phyloP scores from a whole-genome alignment of 306 rosid genomes.

The Hippophae tibetana region DNA sequence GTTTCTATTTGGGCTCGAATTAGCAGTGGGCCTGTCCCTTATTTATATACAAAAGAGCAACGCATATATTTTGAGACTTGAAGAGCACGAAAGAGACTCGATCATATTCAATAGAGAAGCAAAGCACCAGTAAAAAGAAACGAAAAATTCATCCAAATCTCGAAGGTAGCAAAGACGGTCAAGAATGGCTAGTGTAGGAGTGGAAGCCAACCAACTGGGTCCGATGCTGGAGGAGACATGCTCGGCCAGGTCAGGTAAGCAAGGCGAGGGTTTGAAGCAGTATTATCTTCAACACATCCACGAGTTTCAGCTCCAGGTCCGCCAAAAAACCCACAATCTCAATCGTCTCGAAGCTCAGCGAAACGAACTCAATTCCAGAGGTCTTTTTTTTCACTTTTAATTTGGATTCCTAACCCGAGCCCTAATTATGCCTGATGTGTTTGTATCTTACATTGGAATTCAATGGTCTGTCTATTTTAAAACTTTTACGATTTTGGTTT shows the following conservation, averaged over 20 bases:
- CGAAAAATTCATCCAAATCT: neutral
- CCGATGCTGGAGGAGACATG: slow-evolving; percentile 53
- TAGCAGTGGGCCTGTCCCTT: too few species aligned
- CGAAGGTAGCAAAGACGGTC: neutral
- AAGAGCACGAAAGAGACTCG: too few species aligned
- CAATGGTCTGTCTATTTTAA: too few species aligned
- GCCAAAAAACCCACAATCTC: slow-evolving; percentile 84
- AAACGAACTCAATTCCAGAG: slow-evolving; percentile 82
- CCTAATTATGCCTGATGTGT: slow-evolving; percentile 4
- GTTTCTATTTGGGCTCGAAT: too few species aligned
- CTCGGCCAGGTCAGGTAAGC: slow-evolving; percentile 55
- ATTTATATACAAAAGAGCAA: too few species aligned
- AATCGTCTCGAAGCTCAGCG: slow-evolving; percentile 98
- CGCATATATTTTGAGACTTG: too few species aligned
- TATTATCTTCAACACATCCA: slow-evolving; percentile 90
- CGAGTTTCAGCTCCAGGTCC: slow-evolving; percentile 77
- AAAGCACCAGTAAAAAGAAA: too few species aligned
- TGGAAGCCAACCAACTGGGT: slow-evolving; percentile 42
- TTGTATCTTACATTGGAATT: neutral
- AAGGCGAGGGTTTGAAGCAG: slow-evolving; percentile 90
- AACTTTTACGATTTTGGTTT: too few species aligned
- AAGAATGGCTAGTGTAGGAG: slow-evolving; percentile 47
- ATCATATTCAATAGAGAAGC: too few species aligned
- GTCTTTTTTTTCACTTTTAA: slow-evolving; percentile 19
- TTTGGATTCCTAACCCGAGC: slow-evolving; percentile 10